Evolutionary conservation across 495 filamentous ascomycete genomes (phyloP), one percentile per base, ranked within the genome.

Genomic region (Aspergillus mulundensis): DNA sequence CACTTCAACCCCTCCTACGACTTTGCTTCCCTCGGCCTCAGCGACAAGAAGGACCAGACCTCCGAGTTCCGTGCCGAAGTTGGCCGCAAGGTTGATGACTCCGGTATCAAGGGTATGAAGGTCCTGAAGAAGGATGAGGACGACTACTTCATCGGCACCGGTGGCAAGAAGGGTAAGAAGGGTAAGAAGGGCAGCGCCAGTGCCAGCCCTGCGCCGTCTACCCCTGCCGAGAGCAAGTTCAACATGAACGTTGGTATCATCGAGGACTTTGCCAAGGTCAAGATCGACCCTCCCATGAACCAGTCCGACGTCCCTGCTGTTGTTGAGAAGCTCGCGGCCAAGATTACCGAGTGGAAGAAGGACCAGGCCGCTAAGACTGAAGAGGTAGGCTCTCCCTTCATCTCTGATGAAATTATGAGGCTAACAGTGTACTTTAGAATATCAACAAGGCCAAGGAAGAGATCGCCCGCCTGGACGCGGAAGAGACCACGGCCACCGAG

Each of bases 131-230:
- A 96, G 81, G 80, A 90, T 57, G 90, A 95, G 48, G 93, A 95
- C 12, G 86, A 89, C 58, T 97, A 95, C 79, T 87, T 97, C 41
- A 79, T 85, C 32, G 88, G 90, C 15, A 82, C 77, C 42, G 83
- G 81, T 25, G 84, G 84, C n/a, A 96, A 96, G 84, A 89, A 87
- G 77, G 92, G 92, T 65, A 92, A 92, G 71, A 95, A 95, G 82
- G 90, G 89, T 62, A 85, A 85, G 69, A 91, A 89, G 74, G 86
- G 85, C 62, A 71, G 68, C 34, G 73, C 71, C 51, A 68, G 72
- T 45, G 73, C 69, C 19, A 70, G 75, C 43, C 66, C 78, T 50
- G 74, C 79, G 21, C 62, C 73, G 40, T 64, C 65, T 53, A 73
- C 79, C 28, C 68, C 78, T 20, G 63, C 76, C 25, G 67, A 77